These are phyloP conservation scores for Pythium rhizo-oryzae DNA, from an alignment of 352 stramenopile genomes.

Conservation along the genomic window DNA sequence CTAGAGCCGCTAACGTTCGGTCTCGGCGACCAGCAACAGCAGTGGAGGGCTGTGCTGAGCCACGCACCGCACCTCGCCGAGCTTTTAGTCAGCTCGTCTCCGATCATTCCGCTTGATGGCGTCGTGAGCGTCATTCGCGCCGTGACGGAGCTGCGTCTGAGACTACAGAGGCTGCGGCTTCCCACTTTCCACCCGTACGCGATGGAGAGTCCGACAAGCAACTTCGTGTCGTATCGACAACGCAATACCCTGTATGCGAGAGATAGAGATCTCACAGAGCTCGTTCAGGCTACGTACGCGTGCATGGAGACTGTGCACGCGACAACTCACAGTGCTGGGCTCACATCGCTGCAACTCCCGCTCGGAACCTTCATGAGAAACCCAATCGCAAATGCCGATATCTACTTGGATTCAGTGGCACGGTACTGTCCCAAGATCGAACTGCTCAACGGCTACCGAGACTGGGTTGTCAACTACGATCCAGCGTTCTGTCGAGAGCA, in stretches of 20 bases:
- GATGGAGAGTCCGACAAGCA: not conserved
- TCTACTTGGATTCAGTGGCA: not conserved
- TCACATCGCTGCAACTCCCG: not conserved
- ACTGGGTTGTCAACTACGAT: slow-evolving; percentile 1
- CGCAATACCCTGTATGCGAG: not conserved
- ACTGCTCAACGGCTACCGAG: not conserved
- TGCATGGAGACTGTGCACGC: not conserved
- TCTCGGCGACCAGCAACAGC: not conserved
- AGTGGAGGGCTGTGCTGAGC: not conserved
- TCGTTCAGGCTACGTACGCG: not conserved
- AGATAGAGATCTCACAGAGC: not conserved
- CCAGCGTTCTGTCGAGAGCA: not conserved
- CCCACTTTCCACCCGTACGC: not conserved
- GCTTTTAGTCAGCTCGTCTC: not conserved
- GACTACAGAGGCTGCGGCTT: not conserved
- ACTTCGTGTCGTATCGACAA: not conserved
- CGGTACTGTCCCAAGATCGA: not conserved
- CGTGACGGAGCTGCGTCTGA: not conserved
- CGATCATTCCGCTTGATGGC: not conserved
- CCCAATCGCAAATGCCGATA: not conserved
- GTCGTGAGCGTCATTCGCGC: not conserved
- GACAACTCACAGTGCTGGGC: not conserved
- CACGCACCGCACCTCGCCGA: not conserved
- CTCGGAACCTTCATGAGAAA: not conserved
- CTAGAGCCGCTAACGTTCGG: not conserved